phyloP scores from a whole-genome alignment of 2,329 filamentous ascomycete species.

The Botryotinia calthae region DNA sequence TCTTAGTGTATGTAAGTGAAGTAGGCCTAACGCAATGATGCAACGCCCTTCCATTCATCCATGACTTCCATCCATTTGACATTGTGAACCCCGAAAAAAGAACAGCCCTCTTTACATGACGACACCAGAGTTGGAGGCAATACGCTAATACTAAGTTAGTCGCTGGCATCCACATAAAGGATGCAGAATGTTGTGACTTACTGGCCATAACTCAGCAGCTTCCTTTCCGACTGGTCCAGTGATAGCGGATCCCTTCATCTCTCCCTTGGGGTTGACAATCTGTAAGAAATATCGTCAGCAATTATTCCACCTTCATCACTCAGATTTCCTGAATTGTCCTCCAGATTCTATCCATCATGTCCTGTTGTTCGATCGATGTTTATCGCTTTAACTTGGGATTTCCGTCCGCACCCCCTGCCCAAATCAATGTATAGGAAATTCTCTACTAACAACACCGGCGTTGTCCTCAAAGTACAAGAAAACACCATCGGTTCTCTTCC shows the following conservation, averaged over 20 bases:
- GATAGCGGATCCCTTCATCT: conserved; percentile 99
- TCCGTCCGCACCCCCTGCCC: neutral
- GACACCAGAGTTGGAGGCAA: conserved; percentile 99
- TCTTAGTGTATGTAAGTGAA: conserved; percentile 21
- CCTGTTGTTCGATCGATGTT: neutral
- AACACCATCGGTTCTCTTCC: conserved; percentile 97
- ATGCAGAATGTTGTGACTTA: conserved; percentile 49
- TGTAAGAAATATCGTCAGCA: conserved; percentile 46
- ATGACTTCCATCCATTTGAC: conserved; percentile 21
- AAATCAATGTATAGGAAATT: conserved; percentile 20
- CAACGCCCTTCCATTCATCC: conserved; percentile 21
- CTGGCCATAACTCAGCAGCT: conserved; percentile 98
- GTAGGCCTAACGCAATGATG: conserved; percentile 17
- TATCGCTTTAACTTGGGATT: neutral
- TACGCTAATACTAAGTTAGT: conserved; percentile 64
- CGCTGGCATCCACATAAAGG: conserved; percentile 36
- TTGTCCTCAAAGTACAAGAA: conserved; percentile 99
- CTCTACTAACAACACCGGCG: conserved; percentile 84
- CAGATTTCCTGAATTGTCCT: neutral
- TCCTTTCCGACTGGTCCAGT: conserved; percentile 99
- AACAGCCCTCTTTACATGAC: conserved; percentile 77
- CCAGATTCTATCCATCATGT: neutral
- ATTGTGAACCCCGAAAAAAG: conserved; percentile 34
- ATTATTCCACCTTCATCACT: neutral
- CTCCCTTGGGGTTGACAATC: conserved; percentile 99